Conservation (phyloP, 192 early-diverging fungal genomes). For the Diversispora epigaea region DNA sequence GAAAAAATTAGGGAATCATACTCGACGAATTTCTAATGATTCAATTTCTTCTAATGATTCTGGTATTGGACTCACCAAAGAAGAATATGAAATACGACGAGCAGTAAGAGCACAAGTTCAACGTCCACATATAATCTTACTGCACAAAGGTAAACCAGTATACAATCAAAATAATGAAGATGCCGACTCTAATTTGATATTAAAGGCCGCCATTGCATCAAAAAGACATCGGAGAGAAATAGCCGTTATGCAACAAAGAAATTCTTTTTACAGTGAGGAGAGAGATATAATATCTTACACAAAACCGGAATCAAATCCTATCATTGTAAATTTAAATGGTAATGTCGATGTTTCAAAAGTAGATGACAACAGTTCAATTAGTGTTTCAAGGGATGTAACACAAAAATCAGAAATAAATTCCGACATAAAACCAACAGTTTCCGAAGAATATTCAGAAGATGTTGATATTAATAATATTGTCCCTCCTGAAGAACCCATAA, state of each 20-base stretch:
- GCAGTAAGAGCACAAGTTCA: conserved; percentile 5
- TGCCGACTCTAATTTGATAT: not conserved
- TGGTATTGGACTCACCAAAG: conserved; percentile 1
- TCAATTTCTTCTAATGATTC: not conserved
- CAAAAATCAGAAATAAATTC: too few relatives aligned
- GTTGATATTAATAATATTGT: too few relatives aligned
- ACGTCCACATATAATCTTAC: conserved; percentile 15
- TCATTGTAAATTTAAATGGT: too few relatives aligned
- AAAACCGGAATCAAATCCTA: too few relatives aligned
- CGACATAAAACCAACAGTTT: too few relatives aligned
- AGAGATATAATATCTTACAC: too few relatives aligned
- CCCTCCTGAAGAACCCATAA: too few relatives aligned
- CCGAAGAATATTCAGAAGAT: too few relatives aligned
- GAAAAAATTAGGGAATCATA: not conserved
- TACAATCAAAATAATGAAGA: not conserved
- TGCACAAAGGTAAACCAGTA: conserved; percentile 15
- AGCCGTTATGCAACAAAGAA: conserved; percentile 11
- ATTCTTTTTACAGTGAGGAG: not conserved
- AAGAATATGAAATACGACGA: conserved; percentile 13
- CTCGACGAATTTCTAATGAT: conserved; percentile 5
- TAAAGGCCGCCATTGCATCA: conserved; percentile 6
- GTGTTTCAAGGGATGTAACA: too few relatives aligned
- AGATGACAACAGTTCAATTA: too few relatives aligned
- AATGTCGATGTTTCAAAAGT: too few relatives aligned
- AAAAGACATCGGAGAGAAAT: conserved; percentile 21